Percentiles rank a stretch among this genome's conserved stretches.
These are phyloP conservation scores for Curvularia verruculosa DNA, from an alignment of 2,329 filamentous ascomycete species.

Conservation along the genomic window DNA sequence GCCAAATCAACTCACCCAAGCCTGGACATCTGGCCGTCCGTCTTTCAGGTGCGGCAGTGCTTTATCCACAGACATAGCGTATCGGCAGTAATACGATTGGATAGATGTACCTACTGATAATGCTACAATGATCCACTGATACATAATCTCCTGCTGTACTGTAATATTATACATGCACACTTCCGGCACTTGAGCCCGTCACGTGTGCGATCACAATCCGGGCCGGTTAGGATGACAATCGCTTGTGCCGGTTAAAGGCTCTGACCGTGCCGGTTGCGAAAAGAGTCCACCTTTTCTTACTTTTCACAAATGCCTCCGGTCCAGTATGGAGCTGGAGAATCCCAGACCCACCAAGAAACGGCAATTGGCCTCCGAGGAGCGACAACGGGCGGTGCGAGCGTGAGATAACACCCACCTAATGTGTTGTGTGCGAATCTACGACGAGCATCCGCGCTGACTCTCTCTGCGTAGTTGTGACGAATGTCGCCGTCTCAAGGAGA, in stretches of 20 bases:
- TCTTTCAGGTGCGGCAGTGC: not conserved
- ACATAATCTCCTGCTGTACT: not conserved
- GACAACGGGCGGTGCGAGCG: constrained; percentile 22
- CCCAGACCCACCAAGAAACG: constrained; percentile 21
- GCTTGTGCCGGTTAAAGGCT: not conserved
- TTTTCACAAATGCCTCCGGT: not conserved
- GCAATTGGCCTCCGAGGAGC: constrained; percentile 16
- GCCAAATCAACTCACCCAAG: not conserved
- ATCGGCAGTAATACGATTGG: not conserved
- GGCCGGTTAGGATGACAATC: not conserved
- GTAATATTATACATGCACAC: not conserved
- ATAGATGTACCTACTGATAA: not conserved
- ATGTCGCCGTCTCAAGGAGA: constrained; percentile 62
- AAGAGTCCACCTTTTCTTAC: not conserved
- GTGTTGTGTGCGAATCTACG: not conserved
- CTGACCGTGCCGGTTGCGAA: not conserved
- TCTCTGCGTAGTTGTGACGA: constrained; percentile 56
- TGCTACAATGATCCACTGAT: not conserved
- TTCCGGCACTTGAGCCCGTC: not conserved
- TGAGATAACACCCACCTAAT: constrained; percentile 11
- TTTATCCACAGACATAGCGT: not conserved
- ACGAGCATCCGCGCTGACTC: constrained; percentile 9
- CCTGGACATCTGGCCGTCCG: not conserved
- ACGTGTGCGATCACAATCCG: not conserved
- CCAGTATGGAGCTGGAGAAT: constrained; percentile 13